These are phyloP conservation scores for Kingdonia uniflora DNA, from an alignment of 164 flowering plant genomes.

Conservation along the genomic window DNA sequence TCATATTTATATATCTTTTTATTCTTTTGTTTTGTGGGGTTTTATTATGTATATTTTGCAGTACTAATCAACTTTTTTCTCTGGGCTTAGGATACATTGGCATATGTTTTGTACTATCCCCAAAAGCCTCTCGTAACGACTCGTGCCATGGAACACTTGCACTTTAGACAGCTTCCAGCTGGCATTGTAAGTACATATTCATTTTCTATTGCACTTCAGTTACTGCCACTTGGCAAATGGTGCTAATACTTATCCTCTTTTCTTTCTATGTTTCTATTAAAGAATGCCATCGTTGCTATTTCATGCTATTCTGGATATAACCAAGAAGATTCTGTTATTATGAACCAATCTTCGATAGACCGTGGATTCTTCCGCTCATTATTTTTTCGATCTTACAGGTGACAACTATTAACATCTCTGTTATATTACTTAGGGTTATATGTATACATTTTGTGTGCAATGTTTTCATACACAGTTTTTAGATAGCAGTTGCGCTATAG, in stretches of 20 bases:
- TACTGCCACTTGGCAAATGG: too few species aligned
- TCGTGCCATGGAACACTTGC: conserved; percentile 96
- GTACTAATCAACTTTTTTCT: background rate
- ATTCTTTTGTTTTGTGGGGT: background rate
- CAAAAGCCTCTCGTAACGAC: conserved; percentile 99
- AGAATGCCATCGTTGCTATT: conserved; percentile 96
- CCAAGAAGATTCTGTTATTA: conserved; percentile 97
- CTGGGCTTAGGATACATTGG: conserved; percentile 78
- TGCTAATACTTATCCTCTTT: background rate
- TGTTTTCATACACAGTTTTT: too few species aligned
- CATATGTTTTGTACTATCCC: conserved; percentile 93
- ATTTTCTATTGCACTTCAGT: background rate
- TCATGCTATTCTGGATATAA: conserved; percentile 96
- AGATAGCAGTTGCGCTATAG: too few species aligned
- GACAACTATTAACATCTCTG: background rate
- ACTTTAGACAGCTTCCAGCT: conserved; percentile 96
- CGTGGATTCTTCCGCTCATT: conserved; percentile 94
- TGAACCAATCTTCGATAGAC: conserved; percentile 99
- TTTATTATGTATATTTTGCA: background rate
- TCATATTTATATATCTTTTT: too few species aligned
- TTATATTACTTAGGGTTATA: background rate
- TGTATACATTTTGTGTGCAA: too few species aligned
- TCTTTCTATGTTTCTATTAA: conserved; percentile 5
- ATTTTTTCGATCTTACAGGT: conserved; percentile 93
- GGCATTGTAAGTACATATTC: conserved; percentile 63